Base-by-base conservation (phyloP, 768 basidiomycete genomes). In the Daedaleopsis nitida region DNA sequence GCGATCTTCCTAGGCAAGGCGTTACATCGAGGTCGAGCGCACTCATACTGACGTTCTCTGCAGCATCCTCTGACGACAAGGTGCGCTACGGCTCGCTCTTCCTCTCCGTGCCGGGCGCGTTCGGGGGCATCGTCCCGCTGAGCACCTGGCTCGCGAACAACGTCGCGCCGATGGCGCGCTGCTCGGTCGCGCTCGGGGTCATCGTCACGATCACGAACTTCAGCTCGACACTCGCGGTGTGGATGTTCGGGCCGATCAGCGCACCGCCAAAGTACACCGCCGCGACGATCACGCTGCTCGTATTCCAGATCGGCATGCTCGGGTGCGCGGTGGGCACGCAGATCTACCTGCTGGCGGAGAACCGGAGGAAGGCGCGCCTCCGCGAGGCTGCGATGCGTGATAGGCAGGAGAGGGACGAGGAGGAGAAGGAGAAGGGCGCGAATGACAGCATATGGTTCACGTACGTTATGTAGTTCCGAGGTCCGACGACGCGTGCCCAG, bases 121-220 rank as follows among this genome's bases (percentile, higher is more conserved):
- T 87, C 69, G 72, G 78, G n/a, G 69, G 76, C 1, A 83, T 81
- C 3, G 84, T 86, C 3, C 75, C 84, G 0, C 70, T 85, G 32
- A 77, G 77, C 4, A 82, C 86, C 0, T 88, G 87, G 87, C 73
- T 76, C 55, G 80, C 86, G 12, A 87, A 88, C 72, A 88, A 87
- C 73, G 76, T 82, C 8, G 74, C 81, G 7, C 86, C 86, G 0
- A 77, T 85, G 61, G 72, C 78, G 45, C 76, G 84, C 32, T 80
- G 86, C 17, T 86, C 85, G 1, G 85, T 85, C 1, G 75, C 81
- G 37, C 77, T 87, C 53, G 86, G 85, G 16, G 77, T 86, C 24
- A 79, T 79, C 1, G 82, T 84, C 63, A 82, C 83, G 64, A 77
- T 82, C 76, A 82, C 82, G 24, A 87, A 86, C 66, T 74, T 78